phyloP scores from a whole-genome alignment of 2,329 filamentous ascomycete genomes.

The Fusarium avenaceum region DNA sequence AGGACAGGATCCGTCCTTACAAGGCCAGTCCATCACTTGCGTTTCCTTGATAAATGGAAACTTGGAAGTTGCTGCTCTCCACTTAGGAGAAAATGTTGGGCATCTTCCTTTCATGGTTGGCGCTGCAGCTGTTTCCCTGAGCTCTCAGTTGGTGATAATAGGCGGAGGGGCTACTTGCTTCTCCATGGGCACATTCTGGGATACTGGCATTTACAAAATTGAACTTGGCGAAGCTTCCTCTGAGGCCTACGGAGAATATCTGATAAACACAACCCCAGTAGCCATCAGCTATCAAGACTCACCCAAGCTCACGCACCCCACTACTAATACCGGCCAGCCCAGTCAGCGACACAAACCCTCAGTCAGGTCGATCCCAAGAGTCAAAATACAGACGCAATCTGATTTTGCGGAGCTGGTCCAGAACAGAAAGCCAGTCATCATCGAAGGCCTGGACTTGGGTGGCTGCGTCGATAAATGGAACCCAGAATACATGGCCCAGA shows the following conservation, averaged over 20 bases:
- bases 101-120: slow-evolving; percentile 77
- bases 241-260: neutral
- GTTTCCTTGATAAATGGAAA: slow-evolving; percentile 49
- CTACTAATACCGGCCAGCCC: slow-evolving; percentile 9
- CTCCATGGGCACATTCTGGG: slow-evolving; percentile 91
- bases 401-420: slow-evolving; percentile 73
- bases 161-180: slow-evolving; percentile 92
- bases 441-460: slow-evolving; percentile 76
- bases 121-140: slow-evolving; percentile 66
- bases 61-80: slow-evolving; percentile 17
- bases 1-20: slow-evolving; percentile 46
- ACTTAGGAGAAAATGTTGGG: slow-evolving; percentile 4
- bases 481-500: slow-evolving; percentile 73
- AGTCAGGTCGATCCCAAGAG: slow-evolving; percentile 61
- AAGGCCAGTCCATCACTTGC: slow-evolving; percentile 50
- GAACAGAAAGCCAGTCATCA: slow-evolving; percentile 68
- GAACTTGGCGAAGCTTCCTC: slow-evolving; percentile 24
- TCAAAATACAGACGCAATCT: slow-evolving; percentile 63
- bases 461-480: slow-evolving; percentile 77
- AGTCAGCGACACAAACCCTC: slow-evolving; percentile 26
- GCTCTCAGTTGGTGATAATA: slow-evolving; percentile 70
- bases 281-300: slow-evolving; percentile 48
- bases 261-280: neutral
- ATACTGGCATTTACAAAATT: slow-evolving; percentile 68
- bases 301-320: slow-evolving; percentile 43